Evolutionary conservation across 495 filamentous ascomycete species (phyloP).

Genomic region (Amniculicola lignicola): DNA sequence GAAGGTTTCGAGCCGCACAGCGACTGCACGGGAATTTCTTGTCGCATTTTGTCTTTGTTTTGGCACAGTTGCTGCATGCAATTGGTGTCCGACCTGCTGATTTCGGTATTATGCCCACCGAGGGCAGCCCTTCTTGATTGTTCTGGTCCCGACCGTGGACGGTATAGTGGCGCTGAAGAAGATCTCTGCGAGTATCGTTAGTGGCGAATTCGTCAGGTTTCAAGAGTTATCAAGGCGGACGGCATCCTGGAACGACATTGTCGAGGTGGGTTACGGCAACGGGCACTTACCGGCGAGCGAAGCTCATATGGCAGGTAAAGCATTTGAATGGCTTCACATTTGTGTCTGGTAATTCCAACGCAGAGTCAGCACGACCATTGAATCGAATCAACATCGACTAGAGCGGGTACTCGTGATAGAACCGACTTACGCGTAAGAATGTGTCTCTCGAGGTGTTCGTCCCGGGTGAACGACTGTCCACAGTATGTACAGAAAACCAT

Average conservation of each 20-base stretch:
- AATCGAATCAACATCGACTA: neutral
- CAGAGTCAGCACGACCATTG: too few species aligned
- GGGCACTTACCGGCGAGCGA: slow-evolving; percentile 54
- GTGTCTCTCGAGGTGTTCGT: slow-evolving; percentile 65
- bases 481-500: slow-evolving; percentile 63
- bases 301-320: slow-evolving; percentile 57
- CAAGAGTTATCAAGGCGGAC: too few species aligned
- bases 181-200: too few species aligned
- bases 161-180: slow-evolving; percentile 57
- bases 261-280: neutral
- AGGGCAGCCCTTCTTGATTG: slow-evolving; percentile 42
- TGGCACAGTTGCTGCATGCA: slow-evolving; percentile 46
- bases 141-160: slow-evolving; percentile 44
- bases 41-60: slow-evolving; percentile 61
- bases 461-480: slow-evolving; percentile 61
- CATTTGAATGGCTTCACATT: slow-evolving; percentile 64
- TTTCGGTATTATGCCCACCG: slow-evolving; percentile 45
- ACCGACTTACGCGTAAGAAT: slow-evolving; percentile 55
- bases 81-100: slow-evolving; percentile 45
- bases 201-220: too few species aligned
- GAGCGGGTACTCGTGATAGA: neutral
- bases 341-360: slow-evolving; percentile 58
- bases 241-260: too few species aligned
- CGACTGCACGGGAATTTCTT: slow-evolving; percentile 61
- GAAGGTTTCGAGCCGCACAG: slow-evolving; percentile 56